A percentile compares a stretch with the other conserved stretches of the same genome.
Conservation (phyloP, 768 basidiomycete genomes). For the Lyophyllum atratum region DNA sequence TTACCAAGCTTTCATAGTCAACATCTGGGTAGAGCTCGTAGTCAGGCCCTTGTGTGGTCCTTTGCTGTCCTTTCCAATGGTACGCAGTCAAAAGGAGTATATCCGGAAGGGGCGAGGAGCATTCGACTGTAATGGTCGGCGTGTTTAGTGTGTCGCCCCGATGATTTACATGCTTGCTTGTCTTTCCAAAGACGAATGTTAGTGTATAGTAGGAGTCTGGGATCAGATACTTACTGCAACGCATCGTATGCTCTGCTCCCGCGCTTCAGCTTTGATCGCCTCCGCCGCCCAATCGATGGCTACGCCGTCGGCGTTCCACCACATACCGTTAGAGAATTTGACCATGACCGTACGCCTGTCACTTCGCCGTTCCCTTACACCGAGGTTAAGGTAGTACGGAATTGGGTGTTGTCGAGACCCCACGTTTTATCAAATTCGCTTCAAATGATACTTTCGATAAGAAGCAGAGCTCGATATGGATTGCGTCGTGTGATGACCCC, state of each 20-base stretch:
- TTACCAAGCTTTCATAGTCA: conserved; percentile 19
- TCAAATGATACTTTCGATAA: not conserved
- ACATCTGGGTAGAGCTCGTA: conserved; percentile 34
- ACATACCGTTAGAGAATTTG: conserved; percentile 35
- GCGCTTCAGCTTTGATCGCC: conserved; percentile 24
- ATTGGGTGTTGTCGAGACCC: no score
- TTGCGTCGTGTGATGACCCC: no score
- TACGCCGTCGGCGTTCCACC: conserved; percentile 27
- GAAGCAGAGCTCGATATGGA: no score
- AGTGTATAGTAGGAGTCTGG: not conserved
- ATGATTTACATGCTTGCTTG: conserved; percentile 30
- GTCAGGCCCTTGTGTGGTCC: conserved; percentile 21
- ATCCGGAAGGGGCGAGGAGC: conserved; percentile 30
- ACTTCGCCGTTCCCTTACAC: not conserved
- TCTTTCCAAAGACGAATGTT: conserved; percentile 10
- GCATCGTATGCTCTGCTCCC: conserved; percentile 25
- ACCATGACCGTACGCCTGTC: conserved; percentile 19
- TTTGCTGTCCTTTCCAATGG: conserved; percentile 29
- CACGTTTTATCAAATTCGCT: not conserved
- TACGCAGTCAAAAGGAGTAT: conserved; percentile 33
- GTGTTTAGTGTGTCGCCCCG: conserved; percentile 35
- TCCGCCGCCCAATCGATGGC: conserved; percentile 33
- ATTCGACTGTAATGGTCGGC: conserved; percentile 33
- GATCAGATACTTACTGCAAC: conserved; percentile 23
- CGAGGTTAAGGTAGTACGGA: not conserved